Conservation (phyloP, 495 filamentous ascomycete species). For the Lentithecium fluviatile region DNA sequence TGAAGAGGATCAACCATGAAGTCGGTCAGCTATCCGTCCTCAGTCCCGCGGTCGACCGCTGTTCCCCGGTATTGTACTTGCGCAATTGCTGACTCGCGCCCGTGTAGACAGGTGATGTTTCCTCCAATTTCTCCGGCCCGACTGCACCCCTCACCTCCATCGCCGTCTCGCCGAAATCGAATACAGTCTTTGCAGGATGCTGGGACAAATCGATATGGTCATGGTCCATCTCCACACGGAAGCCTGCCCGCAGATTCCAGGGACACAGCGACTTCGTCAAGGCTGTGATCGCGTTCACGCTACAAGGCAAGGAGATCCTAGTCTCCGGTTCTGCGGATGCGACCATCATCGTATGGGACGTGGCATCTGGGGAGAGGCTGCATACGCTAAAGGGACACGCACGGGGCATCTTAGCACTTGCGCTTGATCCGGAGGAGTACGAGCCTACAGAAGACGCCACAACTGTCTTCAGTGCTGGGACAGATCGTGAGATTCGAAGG, state of each 20-base stretch:
- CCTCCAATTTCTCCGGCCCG: conserved; percentile 66
- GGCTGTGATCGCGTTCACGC: conserved; percentile 53
- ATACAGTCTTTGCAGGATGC: conserved; percentile 76
- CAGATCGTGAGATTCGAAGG: conserved; percentile 77
- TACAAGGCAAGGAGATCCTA: conserved; percentile 60
- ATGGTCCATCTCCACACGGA: conserved; percentile 63
- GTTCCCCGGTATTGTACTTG: too few relatives aligned
- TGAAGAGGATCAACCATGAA: conserved; percentile 69
- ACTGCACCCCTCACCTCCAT: conserved; percentile 76
- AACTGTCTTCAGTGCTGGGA: conserved; percentile 72
- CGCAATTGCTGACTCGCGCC: background rate
- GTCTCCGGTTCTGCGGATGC: conserved; percentile 86
- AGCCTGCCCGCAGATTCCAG: conserved; percentile 57
- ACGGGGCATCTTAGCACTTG: conserved; percentile 72
- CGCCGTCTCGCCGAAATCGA: conserved; percentile 56
- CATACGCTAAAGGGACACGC: conserved; percentile 76
- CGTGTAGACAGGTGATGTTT: conserved; percentile 35
- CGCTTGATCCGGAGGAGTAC: conserved; percentile 59
- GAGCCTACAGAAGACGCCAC: conserved; percentile 44
- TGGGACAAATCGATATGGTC: conserved; percentile 93
- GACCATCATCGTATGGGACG: conserved; percentile 80
- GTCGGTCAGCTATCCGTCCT: conserved; percentile 57
- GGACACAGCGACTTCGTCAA: conserved; percentile 94
- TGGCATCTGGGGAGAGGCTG: conserved; percentile 62
- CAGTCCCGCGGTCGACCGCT: background rate